Evolutionary conservation across 805 yeast species (phyloP).

Genomic region (Candida pseudofarinosa): DNA sequence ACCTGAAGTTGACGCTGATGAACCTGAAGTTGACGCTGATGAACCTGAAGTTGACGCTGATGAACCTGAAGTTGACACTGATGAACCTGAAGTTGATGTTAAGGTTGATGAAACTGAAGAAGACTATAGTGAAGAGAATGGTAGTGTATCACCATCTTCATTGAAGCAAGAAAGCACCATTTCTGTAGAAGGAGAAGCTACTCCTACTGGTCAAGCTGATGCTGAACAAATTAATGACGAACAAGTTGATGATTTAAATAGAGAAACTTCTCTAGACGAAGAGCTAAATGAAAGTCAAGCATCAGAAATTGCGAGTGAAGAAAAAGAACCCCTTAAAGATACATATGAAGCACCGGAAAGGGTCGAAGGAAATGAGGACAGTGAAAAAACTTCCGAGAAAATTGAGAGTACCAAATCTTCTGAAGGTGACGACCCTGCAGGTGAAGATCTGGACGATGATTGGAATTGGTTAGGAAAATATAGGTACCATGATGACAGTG

Average conservation of each 20-base stretch:
- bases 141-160: no score
- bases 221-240: background rate
- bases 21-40: background rate
- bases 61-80: no score
- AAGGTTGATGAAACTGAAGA: background rate
- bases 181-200: background rate
- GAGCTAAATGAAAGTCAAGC: background rate
- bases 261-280: slow-evolving; percentile 1
- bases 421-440: no score
- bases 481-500: background rate
- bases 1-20: background rate
- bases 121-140: background rate
- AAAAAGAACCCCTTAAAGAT: background rate
- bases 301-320: slow-evolving; percentile 1
- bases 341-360: background rate
- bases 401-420: no score
- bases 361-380: background rate
- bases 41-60: no score
- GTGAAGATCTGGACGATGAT: no score
- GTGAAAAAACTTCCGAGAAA: background rate
- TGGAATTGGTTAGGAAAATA: background rate
- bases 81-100: no score
- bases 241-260: no score
- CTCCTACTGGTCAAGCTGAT: background rate
- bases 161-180: no score